Evolutionary conservation across 2,329 filamentous ascomycete genomes (phyloP), one percentile per base, ranked within the genome.

Genomic region (Delphinella strobiligena): DNA sequence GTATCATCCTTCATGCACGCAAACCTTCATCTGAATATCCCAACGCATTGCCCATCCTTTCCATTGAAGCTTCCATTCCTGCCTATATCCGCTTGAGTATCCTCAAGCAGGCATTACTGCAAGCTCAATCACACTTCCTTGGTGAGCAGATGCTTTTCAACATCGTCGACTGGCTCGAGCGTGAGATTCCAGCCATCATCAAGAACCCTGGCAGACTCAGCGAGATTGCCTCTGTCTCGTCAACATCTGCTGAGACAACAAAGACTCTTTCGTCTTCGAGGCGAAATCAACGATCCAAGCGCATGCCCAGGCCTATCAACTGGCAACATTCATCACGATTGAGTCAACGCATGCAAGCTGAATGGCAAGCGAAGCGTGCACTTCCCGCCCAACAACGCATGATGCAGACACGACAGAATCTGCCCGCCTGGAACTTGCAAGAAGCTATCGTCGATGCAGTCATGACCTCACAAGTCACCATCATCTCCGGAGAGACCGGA

Each of bases 401-500:
- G 82, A 64, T 87, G 45, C 62, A 68, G 14, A 76, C 77, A 51
- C 73, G 91, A 32, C 73, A 81, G 55, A 74, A 71, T 34, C 65
- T 98, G 2, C 91, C 91, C 2, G 91, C 91, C 2, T 98, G 91
- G 91, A 74, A 75, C 44, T 76, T 91, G 51, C 78, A 76, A 50
- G 78, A 89, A 15, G 68, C 72, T 1, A 84, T 98, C 19, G 75
- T 96, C 8, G 60, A 73, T 15, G 82, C 83, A 0, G 83, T 98
- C 36, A 72, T 72, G 31, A 66, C 71, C 4, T 78, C 89, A 53
- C 81, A 95, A 59, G 87, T 98, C 37, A 94, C 86, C 1, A 95
- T 98, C 52, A 91, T 98, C 51, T 93, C 88, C 32, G 91, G 91
- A 49, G 91, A 96, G 62, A 98, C 91, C 3, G 91, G 91, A 38